Evolutionary conservation across 176 grass and related monocot species (phyloP).

Genomic region (Neostapfia colusana): DNA sequence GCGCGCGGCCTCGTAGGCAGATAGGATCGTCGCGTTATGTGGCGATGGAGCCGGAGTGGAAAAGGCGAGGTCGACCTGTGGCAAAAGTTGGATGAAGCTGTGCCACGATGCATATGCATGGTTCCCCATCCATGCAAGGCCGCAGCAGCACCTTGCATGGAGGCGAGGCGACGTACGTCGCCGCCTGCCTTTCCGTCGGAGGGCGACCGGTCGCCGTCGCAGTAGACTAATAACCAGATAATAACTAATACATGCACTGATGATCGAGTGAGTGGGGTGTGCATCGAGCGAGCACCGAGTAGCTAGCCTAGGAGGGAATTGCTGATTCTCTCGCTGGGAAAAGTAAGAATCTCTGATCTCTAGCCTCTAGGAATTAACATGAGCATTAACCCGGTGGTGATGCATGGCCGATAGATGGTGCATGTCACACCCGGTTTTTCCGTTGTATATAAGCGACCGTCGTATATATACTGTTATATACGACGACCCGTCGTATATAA

Average conservation of each 20-base stretch:
- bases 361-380: not conserved
- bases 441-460: no score
- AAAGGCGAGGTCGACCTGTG: conserved; percentile 12
- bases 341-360: not conserved
- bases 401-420: not conserved
- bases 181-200: not conserved
- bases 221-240: not conserved
- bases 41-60: conserved; percentile 15
- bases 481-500: no score
- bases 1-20: not conserved
- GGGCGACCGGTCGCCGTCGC: not conserved
- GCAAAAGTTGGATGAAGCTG: not conserved
- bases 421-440: no score
- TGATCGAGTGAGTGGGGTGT: not conserved
- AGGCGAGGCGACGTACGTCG: not conserved
- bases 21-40: conserved; percentile 44
- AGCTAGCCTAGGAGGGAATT: not conserved
- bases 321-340: not conserved
- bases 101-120: not conserved
- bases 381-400: not conserved
- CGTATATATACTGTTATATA: no score
- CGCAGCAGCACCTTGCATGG: not conserved
- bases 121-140: conserved; percentile 1
- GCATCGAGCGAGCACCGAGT: not conserved
- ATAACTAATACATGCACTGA: not conserved